A percentile compares a stretch with the other conserved stretches of the same genome.
Conservation (phyloP, 805 yeast species). For the Sugiyamaella americana region DNA sequence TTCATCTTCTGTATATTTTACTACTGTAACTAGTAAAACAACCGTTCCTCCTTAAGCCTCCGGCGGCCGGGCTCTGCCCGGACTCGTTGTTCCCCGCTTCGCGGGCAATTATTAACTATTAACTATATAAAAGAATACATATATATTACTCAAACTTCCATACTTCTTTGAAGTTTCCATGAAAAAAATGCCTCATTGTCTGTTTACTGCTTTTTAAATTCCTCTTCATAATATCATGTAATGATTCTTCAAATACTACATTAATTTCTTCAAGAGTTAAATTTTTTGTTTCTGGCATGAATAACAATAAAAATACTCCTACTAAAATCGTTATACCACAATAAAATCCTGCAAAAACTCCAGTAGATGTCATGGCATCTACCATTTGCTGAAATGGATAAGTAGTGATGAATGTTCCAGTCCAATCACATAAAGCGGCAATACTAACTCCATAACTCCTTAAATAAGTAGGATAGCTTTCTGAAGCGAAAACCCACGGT, state of each 20-base stretch:
- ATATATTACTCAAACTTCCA: neutral
- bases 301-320: conserved; percentile 6
- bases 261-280: conserved; percentile 12
- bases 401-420: conserved; percentile 11
- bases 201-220: neutral
- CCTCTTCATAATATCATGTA: conserved; percentile 1
- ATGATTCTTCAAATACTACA: conserved; percentile 7
- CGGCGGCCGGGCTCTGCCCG: too few relatives aligned
- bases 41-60: too few relatives aligned
- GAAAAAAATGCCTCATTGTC: neutral
- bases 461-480: conserved; percentile 10
- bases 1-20: too few relatives aligned
- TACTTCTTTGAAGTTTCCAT: neutral
- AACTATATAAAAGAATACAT: too few relatives aligned
- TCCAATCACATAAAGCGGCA: conserved; percentile 11
- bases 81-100: too few relatives aligned
- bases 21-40: too few relatives aligned
- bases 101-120: too few relatives aligned
- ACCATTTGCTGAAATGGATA: conserved; percentile 12
- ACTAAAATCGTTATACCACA: conserved; percentile 6
- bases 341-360: conserved; percentile 12
- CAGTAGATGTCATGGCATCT: conserved; percentile 11
- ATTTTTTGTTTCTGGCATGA: conserved; percentile 10
- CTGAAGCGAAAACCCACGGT: conserved; percentile 11
- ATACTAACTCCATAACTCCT: conserved; percentile 10